These are phyloP conservation scores for Bipolaris cookei DNA, from an alignment of 2,329 filamentous ascomycete species.

Conservation along the genomic window DNA sequence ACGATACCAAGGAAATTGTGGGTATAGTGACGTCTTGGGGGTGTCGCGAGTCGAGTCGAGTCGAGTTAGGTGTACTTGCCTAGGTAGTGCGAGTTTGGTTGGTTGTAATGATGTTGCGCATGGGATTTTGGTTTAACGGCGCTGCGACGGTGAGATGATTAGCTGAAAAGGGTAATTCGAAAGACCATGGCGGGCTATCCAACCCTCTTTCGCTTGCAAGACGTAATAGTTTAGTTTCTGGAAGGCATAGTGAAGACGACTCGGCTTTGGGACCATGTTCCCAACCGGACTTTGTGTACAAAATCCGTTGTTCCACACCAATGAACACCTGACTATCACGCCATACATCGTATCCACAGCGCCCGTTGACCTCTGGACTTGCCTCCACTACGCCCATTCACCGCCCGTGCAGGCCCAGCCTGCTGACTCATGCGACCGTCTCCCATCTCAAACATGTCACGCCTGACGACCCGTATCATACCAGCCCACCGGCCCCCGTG, in stretches of 20 bases:
- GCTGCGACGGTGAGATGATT: neutral
- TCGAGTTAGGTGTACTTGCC: neutral
- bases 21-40: neutral
- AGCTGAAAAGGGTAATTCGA: neutral
- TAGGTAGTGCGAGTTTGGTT: neutral
- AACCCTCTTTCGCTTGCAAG: no score
- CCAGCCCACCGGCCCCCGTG: neutral
- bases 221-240: no score
- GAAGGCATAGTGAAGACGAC: neutral
- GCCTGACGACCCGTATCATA: slow-evolving; percentile 1
- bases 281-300: no score
- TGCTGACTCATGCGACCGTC: neutral
- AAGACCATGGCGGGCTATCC: neutral
- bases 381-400: neutral
- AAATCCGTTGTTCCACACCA: neutral
- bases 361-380: neutral
- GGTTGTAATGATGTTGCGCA: neutral
- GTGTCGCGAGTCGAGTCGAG: no score
- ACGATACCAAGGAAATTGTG: no score
- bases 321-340: neutral
- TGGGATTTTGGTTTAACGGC: neutral
- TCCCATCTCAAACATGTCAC: slow-evolving; percentile 10
- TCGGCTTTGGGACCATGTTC: neutral
- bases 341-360: neutral
- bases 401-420: neutral